phyloP scores from a whole-genome alignment of 164 flowering plant genomes.

The Kingdonia uniflora region DNA sequence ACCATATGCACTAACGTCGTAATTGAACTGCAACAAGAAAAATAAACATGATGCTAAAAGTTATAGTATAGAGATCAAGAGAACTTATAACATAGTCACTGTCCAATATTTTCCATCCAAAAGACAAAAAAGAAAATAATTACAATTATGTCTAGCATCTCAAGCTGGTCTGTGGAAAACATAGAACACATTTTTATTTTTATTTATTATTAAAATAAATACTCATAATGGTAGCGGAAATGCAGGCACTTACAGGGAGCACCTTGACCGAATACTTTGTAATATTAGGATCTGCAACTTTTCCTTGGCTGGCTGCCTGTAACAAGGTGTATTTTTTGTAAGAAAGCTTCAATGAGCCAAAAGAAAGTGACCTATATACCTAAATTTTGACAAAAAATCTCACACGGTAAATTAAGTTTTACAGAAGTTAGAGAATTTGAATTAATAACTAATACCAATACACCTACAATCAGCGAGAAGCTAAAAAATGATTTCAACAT shows the following conservation, averaged over 20 bases:
- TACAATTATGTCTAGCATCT: no score
- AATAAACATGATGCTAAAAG: no score
- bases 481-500: no score
- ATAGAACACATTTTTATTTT: no score
- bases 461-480: neutral
- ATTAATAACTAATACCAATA: neutral
- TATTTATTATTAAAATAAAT: no score
- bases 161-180: no score
- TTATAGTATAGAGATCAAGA: neutral
- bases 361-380: neutral
- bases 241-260: conserved; percentile 59
- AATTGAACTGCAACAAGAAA: conserved; percentile 49
- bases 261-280: conserved; percentile 81
- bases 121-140: no score
- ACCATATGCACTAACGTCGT: conserved; percentile 72
- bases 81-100: no score
- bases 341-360: neutral
- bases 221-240: neutral
- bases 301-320: conserved; percentile 66
- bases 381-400: no score
- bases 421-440: neutral
- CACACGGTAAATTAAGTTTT: no score
- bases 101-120: no score
- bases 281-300: conserved; percentile 50
- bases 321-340: neutral